These are phyloP conservation scores for Mortierella sp. DNA, from an alignment of 371 early-diverging fungal species.

Conservation along the genomic window DNA sequence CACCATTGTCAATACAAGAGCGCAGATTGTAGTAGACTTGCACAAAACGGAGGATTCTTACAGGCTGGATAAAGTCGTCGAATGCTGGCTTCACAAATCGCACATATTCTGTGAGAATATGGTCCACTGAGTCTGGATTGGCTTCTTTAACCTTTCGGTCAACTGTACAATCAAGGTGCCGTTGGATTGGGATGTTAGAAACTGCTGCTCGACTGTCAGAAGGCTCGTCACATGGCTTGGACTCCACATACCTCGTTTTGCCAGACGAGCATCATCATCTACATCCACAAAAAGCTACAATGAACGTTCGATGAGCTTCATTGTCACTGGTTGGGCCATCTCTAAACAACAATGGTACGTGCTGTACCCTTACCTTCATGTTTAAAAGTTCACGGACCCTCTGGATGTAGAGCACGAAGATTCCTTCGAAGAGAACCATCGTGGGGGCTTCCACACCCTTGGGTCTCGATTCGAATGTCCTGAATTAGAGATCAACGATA, in stretches of 20 bases:
- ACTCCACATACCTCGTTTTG: conserved; percentile 55
- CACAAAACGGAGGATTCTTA: conserved; percentile 33
- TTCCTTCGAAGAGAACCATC: conserved; percentile 93
- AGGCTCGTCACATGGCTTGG: background rate
- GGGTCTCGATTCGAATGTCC: conserved; percentile 32
- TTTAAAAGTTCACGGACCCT: conserved; percentile 87
- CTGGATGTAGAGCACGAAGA: conserved; percentile 87
- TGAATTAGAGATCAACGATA: background rate
- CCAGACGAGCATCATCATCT: conserved; percentile 73
- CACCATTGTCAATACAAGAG: too few species aligned
- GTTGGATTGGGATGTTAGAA: background rate
- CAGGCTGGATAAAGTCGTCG: conserved; percentile 86
- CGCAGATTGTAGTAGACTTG: background rate
- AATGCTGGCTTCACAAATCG: conserved; percentile 86
- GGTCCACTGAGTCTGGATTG: conserved; percentile 57
- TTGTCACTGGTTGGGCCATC: conserved; percentile 44
- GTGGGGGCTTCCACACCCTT: conserved; percentile 61
- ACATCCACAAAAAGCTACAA: conserved; percentile 70
- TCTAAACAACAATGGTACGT: conserved; percentile 53
- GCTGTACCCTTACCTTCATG: conserved; percentile 68
- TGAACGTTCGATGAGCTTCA: conserved; percentile 16
- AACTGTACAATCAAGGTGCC: conserved; percentile 11
- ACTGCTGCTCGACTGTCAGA: background rate
- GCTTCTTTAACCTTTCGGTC: conserved; percentile 37
- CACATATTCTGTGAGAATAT: conserved; percentile 75